phyloP scores from a whole-genome alignment of 2,329 filamentous ascomycete genomes.

The Rugonectria rugulosa region DNA sequence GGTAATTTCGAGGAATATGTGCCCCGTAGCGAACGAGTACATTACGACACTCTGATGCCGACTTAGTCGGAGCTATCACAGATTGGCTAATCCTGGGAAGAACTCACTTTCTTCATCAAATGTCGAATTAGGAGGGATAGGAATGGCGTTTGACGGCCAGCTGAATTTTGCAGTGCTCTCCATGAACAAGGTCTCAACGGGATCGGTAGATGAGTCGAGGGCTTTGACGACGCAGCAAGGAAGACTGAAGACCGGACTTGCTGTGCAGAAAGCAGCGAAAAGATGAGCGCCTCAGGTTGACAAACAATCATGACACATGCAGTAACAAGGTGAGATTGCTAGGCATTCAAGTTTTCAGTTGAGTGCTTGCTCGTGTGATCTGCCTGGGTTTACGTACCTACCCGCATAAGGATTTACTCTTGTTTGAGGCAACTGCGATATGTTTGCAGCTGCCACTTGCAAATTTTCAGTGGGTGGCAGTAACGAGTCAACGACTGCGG shows the following conservation, averaged over 20 bases:
- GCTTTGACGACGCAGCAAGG: too few species aligned
- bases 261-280: too few species aligned
- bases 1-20: slow-evolving; percentile 54
- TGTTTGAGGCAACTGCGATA: neutral
- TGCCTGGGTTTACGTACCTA: too few species aligned
- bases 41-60: slow-evolving; percentile 51
- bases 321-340: too few species aligned
- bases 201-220: slow-evolving; percentile 12
- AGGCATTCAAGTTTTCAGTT: too few species aligned
- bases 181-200: slow-evolving; percentile 1
- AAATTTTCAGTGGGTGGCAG: neutral
- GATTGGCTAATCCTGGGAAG: neutral
- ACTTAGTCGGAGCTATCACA: slow-evolving; percentile 10
- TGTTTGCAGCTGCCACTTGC: neutral
- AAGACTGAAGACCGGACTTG: too few species aligned
- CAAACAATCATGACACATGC: too few species aligned
- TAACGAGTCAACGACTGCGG: too few species aligned
- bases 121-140: neutral
- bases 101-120: slow-evolving; percentile 38
- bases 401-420: neutral
- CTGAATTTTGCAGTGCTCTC: neutral
- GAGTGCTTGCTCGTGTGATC: too few species aligned
- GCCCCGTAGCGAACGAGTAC: slow-evolving; percentile 54
- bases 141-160: neutral
- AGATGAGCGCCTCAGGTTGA: too few species aligned